Base-by-base conservation (phyloP, 129 eudicot species). In the Flaveria sonorensis region DNA sequence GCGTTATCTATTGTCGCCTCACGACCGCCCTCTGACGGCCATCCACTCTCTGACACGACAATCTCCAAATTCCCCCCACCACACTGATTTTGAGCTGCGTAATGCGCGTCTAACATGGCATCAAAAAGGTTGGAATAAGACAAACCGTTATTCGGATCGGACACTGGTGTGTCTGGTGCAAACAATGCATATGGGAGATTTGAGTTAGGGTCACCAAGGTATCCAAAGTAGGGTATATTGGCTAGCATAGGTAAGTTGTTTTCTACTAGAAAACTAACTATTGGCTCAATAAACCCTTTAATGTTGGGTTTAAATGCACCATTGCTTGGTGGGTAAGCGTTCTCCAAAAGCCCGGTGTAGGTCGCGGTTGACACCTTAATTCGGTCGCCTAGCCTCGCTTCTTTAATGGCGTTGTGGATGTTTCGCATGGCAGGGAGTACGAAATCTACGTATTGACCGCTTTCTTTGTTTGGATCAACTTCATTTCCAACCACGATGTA, bases 401-500 rank as follows among this genome's bases (percentile, higher is more conserved):
- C 52, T 16, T 3, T 48, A 82, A 85, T 46, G 0, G 86, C 85
- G 0, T 45, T 76, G 56, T 71, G 55, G 20, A 82, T 46, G 36
- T 85, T 79, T 56, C 43, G 79, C 85, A 87, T 73, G 1, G 89
- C 92, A 0, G 78, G 83, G 24, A 85, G 81, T 10, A 87, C 77
- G 10, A 19, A 79, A 3, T 10, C 24, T 0, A 42, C 75, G 15
- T 72, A 72, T 32, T 15, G 65, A 10, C 78, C 42, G 0, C 61
- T 77, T 21, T 18, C 75, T 2, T 42, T 46, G 11, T 68, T 48
- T 10, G 86, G 89, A 23, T 70, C 69, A 1, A 88, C 79, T 67
- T 84, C 97, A 18, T 91, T 86, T 57, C 93, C 89, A 0, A 88
- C 93, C 0, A 81, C 88, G 18, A 88, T 79, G 83, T 86, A 91